Base-by-base conservation (phyloP, 2,329 filamentous ascomycete genomes). In the Aspergillus amoenus region DNA sequence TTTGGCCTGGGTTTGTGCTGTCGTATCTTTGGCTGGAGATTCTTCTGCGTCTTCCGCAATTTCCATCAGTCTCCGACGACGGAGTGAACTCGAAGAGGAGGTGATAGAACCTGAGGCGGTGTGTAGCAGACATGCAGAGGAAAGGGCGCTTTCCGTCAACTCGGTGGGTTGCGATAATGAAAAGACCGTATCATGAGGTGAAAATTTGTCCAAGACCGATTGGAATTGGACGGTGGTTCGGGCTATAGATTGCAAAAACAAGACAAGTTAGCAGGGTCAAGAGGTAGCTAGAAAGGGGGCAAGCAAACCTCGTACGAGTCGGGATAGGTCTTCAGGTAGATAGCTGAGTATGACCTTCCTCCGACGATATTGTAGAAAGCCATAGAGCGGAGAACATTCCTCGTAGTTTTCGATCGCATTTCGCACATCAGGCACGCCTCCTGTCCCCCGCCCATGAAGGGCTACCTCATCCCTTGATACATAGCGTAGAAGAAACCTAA, bases 21-120 rank as follows among this genome's bases (percentile, higher is more conserved):
- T 83, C 27, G 34, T 37, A 76, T 68, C 82, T 79, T 82, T 74
- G 2, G 82, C 81, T 54, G 84, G 79, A 67, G 86, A 88, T 67
- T 96, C 92, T 69, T 95, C 91, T 53, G 88, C 90, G 76, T 94
- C 90, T 76, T 97, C 94, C n/a, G 89, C 87, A 71, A 97, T 97
- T 76, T 96, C 93, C 78, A 93, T 88, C 66, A 97, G 79, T 64
- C 90, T 87, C 66, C 88, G 85, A 68, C 87, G 83, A 58, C 89
- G 85, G 63, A 92, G 79, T 5, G 91, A 95, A 70, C 89, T 92
- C 48, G 85, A 89, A 4, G 91, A 93, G 11, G 93, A 96, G 24
- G 89, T 91, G 64, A 88, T 90, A 18, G 93, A 96, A 40, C 88
- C 89, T 12, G 91, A 91, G 7, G 92, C 91, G 40, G 93, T 89